Evolutionary conservation across 2,329 filamentous ascomycete species (phyloP), one percentile per base, ranked within the genome.

Genomic region (Colletotrichum tofieldiae): DNA sequence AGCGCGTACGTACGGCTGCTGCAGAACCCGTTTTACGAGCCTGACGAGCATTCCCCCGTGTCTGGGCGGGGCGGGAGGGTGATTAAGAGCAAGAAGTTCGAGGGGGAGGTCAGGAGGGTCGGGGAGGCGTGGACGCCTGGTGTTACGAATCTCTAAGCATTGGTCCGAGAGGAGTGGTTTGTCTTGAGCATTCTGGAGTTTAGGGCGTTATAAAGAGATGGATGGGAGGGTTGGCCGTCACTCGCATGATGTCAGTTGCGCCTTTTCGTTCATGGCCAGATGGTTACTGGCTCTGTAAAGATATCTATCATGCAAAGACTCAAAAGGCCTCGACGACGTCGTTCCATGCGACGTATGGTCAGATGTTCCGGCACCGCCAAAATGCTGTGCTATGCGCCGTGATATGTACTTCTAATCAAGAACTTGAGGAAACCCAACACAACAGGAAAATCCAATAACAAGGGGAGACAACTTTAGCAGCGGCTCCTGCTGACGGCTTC

Each of bases 11-110:
- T 98, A 70, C 87, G 91, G 73, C 85, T 99, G 63, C 84, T 98
- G 75, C 93, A 98, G 82, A 98, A 99, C 79, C 96, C 96, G 0
- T 99, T 99, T 83, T 98, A 95, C 82, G 91, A 93, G 58, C 96
- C 96, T 12, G 95, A 98, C 79, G 93, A 96, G 77, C 92, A 95
- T 81, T 89, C 89, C 74, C 93, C 93, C 60, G 80, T 85, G 4
- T 81, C 81, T 0, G 88, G 87, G 0, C 81, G 81, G 35, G 86
- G 87, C 0, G 89, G 89, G 3, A 89, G 91, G 80, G 92, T 92
- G 79, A 98, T 98, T 75, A 93, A 90, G 64, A 98, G 95, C 81
- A 90, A 88, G 76, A 91, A 86, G 80, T 99, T 99, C 81, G 88
- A 91, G 62, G 89, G 91, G 20, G 95, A 98, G 78, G 92, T 99